A percentile compares a stretch with the other conserved stretches of the same genome.
Conservation (phyloP, 805 yeast species). For the Candida schatavii region DNA sequence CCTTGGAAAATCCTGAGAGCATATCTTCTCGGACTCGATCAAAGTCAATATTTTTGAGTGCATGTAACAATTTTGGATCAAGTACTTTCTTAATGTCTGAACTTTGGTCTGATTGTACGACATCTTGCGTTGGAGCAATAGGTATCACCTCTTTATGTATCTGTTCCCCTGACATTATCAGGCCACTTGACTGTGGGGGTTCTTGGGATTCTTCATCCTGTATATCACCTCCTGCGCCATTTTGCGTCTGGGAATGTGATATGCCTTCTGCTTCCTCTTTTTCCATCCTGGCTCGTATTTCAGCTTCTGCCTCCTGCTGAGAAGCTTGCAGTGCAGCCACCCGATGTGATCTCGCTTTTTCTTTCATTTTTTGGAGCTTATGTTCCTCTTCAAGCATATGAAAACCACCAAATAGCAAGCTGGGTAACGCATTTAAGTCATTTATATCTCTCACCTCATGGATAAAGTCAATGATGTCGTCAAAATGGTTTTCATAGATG, state of each 20-base stretch:
- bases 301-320: neutral
- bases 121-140: constrained; percentile 11
- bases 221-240: neutral
- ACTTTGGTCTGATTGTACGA: constrained; percentile 14
- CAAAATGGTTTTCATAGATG: constrained; percentile 67
- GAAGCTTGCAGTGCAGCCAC: neutral
- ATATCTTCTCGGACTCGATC: constrained; percentile 10
- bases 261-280: neutral
- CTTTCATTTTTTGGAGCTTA: constrained; percentile 25
- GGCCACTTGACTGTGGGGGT: neutral
- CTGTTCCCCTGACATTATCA: too few relatives aligned
- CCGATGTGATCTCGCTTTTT: constrained; percentile 8
- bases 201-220: neutral
- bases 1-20: constrained; percentile 8
- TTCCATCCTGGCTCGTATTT: neutral
- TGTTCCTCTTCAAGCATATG: constrained; percentile 35
- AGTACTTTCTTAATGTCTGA: constrained; percentile 10
- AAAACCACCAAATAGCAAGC: constrained; percentile 33
- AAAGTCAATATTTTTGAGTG: constrained; percentile 25
- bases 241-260: neutral
- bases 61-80: constrained; percentile 26
- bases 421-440: constrained; percentile 35
- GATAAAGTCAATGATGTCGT: constrained; percentile 37
- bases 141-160: too few relatives aligned
- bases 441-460: constrained; percentile 39